Evolutionary conservation across 345 rosid species (phyloP), one percentile per base, ranked within the genome.

Genomic region (Brassica napus): DNA sequence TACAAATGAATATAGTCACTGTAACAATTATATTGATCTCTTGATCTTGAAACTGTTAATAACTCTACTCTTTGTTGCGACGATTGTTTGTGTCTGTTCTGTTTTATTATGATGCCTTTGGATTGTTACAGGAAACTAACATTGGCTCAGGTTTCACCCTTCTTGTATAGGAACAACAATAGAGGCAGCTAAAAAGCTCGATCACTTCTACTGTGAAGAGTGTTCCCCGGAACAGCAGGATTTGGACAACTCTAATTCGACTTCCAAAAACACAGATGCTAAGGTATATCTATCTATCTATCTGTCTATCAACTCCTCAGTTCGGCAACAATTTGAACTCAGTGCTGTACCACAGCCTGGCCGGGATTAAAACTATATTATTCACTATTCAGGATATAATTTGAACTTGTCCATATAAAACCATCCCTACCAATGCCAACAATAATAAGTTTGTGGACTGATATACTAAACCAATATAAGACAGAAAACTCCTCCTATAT

Each of bases 61-160:
- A n/a, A n/a, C n/a, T n/a, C n/a, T n/a, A n/a, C n/a, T n/a, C n/a
- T n/a, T n/a, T n/a, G n/a, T n/a, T n/a, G n/a, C n/a, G n/a, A n/a
- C n/a, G n/a, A n/a, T n/a, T n/a, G 8, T 52, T 5, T 52, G 57
- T 52, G 54, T 65, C 3, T 52, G 64, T 59, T 65, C 3, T 52
- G 64, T 59, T 59, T 34, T 23, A 65, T 12, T 8, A 3, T 23
- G 34, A 5, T 42, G 35, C 21, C 63, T 79, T 62, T 68, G 18
- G 75, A 52, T 28, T 42, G 12, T 26, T 49, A 26, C 72, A 84
- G 77, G 73, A 76, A 81, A 77, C 80, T 85, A 75, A 84, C 85
- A 84, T 73, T 87, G 87, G 80, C 90, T 85, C 97, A 95, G 99
- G 99, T 95, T 90, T 85, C 99, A 95, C 78, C 99, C 99, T 85